Evolutionary conservation across 1,284 basidiomycete genomes (phyloP).

Genomic region (Cutaneotrichosporon spelunceum): DNA sequence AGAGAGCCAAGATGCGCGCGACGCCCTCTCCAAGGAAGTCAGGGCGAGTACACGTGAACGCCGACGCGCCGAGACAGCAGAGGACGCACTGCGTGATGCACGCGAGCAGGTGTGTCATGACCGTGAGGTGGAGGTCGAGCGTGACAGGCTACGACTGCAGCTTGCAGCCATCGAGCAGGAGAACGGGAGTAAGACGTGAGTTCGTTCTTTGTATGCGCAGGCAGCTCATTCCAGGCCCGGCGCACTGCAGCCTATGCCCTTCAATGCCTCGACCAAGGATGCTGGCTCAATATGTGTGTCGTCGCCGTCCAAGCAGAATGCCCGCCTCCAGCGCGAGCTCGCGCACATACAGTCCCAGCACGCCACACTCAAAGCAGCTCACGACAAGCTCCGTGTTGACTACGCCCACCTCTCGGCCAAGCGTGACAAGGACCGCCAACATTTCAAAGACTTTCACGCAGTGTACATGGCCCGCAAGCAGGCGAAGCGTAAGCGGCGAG

Average conservation of each 20-base stretch:
- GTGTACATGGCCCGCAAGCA: slow-evolving; percentile 29
- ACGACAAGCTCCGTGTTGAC: slow-evolving; percentile 28
- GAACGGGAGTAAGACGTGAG: background rate
- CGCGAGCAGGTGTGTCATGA: slow-evolving; percentile 9
- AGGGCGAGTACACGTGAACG: background rate
- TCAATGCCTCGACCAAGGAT: slow-evolving; percentile 18
- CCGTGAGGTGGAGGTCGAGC: slow-evolving; percentile 3
- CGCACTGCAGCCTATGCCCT: slow-evolving; percentile 24
- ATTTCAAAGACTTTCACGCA: slow-evolving; percentile 39
- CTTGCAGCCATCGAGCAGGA: background rate
- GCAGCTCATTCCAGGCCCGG: slow-evolving; percentile 16
- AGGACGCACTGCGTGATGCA: slow-evolving; percentile 2
- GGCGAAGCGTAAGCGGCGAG: slow-evolving; percentile 27
- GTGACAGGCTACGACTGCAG: slow-evolving; percentile 5
- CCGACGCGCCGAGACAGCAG: background rate
- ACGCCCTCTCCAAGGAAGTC: background rate
- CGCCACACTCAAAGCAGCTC: slow-evolving; percentile 24
- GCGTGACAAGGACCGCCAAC: slow-evolving; percentile 27
- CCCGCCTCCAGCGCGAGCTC: slow-evolving; percentile 13
- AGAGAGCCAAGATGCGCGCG: slow-evolving; percentile 8
- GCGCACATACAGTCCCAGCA: slow-evolving; percentile 32
- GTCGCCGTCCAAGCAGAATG: background rate
- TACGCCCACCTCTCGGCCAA: slow-evolving; percentile 27
- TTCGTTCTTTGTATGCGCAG: background rate
- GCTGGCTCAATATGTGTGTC: background rate